Conservation (phyloP, 2,329 filamentous ascomycete species). For the Xylariaceae sp. region DNA sequence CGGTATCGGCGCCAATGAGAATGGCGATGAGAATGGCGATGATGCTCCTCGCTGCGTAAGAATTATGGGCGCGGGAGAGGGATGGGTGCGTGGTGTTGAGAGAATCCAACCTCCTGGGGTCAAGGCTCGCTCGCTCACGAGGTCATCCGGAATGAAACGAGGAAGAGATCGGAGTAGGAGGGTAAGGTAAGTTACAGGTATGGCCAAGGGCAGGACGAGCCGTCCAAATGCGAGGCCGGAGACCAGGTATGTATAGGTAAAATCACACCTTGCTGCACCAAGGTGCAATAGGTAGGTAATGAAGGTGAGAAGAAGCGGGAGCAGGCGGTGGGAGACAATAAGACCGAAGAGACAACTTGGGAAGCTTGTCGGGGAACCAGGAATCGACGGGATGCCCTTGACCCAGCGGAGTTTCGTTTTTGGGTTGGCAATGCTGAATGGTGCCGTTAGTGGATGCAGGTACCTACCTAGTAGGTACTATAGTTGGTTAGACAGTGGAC, state of each 20-base stretch:
- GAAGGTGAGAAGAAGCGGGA: slow-evolving; percentile 7
- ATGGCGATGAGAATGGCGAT: neutral
- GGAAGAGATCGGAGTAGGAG: slow-evolving; percentile 2
- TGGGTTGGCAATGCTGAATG: slow-evolving; percentile 16
- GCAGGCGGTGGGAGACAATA: slow-evolving; percentile 17
- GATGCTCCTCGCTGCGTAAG: neutral
- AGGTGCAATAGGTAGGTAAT: slow-evolving; percentile 11
- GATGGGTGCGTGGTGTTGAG: neutral
- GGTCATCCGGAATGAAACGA: slow-evolving; percentile 9
- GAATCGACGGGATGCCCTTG: slow-evolving; percentile 3
- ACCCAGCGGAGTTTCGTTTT: slow-evolving; percentile 17
- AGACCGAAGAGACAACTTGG: slow-evolving; percentile 13
- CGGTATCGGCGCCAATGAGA: neutral
- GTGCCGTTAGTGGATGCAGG: slow-evolving; percentile 2
- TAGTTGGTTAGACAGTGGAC: neutral
- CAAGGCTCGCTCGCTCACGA: slow-evolving; percentile 1
- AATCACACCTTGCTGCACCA: slow-evolving; percentile 13
- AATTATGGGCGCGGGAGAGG: neutral
- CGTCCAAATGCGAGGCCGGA: neutral
- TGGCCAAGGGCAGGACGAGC: slow-evolving; percentile 10
- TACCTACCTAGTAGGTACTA: neutral
- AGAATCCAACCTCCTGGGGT: slow-evolving; percentile 13
- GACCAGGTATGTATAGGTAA: slow-evolving; percentile 3
- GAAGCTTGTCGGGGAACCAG: slow-evolving; percentile 8
- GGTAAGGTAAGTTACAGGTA: neutral